Percentiles rank a stretch among this genome's conserved stretches.
Evolutionary conservation across 805 yeast genomes (phyloP).

Genomic region (Scheffersomyces spartinae): DNA sequence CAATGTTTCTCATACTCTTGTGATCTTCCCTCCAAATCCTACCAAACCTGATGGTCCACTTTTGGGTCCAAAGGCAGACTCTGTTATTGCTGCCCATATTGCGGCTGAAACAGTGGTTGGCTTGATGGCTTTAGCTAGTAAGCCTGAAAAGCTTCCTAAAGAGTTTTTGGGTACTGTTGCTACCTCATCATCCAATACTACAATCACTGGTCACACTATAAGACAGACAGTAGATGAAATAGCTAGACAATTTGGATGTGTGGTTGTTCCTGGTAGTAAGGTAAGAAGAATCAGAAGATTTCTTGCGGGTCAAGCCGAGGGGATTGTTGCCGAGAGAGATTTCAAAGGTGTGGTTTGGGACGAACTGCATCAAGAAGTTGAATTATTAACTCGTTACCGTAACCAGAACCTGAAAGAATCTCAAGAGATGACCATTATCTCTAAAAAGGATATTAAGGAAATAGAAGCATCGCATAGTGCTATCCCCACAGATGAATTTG

Average conservation of each 20-base stretch:
- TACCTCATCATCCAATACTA: too few relatives aligned
- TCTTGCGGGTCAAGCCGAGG: conserved; percentile 92
- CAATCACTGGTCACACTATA: conserved; percentile 58
- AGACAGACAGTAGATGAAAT: conserved; percentile 74
- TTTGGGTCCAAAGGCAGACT: conserved; percentile 79
- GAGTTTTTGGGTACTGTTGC: too few relatives aligned
- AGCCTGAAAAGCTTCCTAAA: conserved; percentile 68
- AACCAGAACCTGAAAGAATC: conserved; percentile 9
- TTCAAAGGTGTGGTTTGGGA: conserved; percentile 89
- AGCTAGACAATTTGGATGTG: conserved; percentile 75
- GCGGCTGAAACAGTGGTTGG: conserved; percentile 82
- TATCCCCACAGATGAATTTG: conserved; percentile 66
- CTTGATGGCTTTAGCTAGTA: conserved; percentile 57
- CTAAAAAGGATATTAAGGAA: conserved; percentile 19
- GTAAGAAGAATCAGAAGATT: conserved; percentile 88
- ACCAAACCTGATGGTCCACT: conserved; percentile 63
- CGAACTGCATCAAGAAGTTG: conserved; percentile 66
- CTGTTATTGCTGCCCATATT: conserved; percentile 76
- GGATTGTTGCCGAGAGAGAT: conserved; percentile 82
- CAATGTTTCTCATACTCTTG: conserved; percentile 74
- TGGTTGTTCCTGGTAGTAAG: conserved; percentile 85
- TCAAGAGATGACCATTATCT: conserved; percentile 28
- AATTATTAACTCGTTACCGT: conserved; percentile 34
- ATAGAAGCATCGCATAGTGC: conserved; percentile 22
- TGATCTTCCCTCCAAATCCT: conserved; percentile 60